Evolutionary conservation across 305 asterid species (phyloP).

Genomic region (Rubia balearica): DNA sequence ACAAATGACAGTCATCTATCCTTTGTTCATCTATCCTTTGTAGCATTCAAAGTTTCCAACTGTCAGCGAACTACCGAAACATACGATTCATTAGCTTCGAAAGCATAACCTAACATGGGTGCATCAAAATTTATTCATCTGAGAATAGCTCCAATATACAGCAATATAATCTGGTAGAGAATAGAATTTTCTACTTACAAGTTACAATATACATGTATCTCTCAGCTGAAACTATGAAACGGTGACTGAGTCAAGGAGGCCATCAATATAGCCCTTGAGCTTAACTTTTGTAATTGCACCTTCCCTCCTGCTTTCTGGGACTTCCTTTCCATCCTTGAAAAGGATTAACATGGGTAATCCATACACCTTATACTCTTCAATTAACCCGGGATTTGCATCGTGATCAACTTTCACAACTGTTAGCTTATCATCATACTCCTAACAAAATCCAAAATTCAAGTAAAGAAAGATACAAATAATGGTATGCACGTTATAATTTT

Average conservation of each 20-base stretch:
- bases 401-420: slow-evolving; percentile 69
- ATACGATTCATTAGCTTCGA: not conserved
- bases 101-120: not conserved
- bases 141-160: slow-evolving; percentile 11
- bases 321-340: slow-evolving; percentile 74
- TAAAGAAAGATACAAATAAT: not conserved
- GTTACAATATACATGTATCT: slow-evolving; percentile 3
- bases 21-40: not conserved
- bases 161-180: not conserved
- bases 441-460: slow-evolving; percentile 1
- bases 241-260: slow-evolving; percentile 46
- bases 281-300: slow-evolving; percentile 77
- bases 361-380: slow-evolving; percentile 75
- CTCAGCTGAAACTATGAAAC: slow-evolving; percentile 25
- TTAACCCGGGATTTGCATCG: slow-evolving; percentile 66
- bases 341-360: slow-evolving; percentile 74
- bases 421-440: slow-evolving; percentile 74
- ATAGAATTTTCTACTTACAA: slow-evolving; percentile 12
- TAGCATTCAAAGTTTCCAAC: not conserved
- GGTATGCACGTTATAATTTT: too few relatives aligned
- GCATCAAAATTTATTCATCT: slow-evolving; percentile 4
- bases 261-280: slow-evolving; percentile 59
- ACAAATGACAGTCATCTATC: not conserved
- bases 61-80: not conserved
- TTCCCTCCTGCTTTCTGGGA: slow-evolving; percentile 68